phyloP scores from a whole-genome alignment of 2,329 filamentous ascomycete species.

The Coleophoma crateriformis region DNA sequence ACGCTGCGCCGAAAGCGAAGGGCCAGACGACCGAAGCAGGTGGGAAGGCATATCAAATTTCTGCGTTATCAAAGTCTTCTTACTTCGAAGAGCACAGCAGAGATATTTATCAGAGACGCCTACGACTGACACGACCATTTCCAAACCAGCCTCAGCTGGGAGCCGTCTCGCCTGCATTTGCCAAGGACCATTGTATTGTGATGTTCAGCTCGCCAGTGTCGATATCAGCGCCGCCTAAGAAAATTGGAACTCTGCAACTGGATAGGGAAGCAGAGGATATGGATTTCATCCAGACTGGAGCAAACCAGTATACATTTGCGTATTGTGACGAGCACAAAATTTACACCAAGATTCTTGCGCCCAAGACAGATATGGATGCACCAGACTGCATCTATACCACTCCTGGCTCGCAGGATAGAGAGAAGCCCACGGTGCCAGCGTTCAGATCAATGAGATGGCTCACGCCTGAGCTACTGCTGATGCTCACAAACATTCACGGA shows the following conservation, averaged over 20 bases:
- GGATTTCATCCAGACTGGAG: conserved; percentile 59
- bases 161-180: conserved; percentile 72
- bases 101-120: conserved; percentile 53
- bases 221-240: conserved; percentile 41
- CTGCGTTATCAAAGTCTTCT: conserved; percentile 45
- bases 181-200: conserved; percentile 70
- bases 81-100: conserved; percentile 45
- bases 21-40: conserved; percentile 26
- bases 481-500: conserved; percentile 53
- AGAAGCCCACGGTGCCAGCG: conserved; percentile 35
- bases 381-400: conserved; percentile 52
- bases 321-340: conserved; percentile 77
- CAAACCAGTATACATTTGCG: conserved; percentile 62
- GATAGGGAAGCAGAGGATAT: conserved; percentile 60
- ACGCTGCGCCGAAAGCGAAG: conserved; percentile 18
- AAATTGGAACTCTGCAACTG: conserved; percentile 44
- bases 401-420: conserved; percentile 37
- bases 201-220: conserved; percentile 59
- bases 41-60: conserved; percentile 33
- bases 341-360: conserved; percentile 40
- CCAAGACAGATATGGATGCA: conserved; percentile 35
- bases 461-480: conserved; percentile 50
- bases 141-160: conserved; percentile 59
- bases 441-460: conserved; percentile 57
- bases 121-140: conserved; percentile 46